Conservation (phyloP, 257 asterid species). For the Solanum bulbocastanum region DNA sequence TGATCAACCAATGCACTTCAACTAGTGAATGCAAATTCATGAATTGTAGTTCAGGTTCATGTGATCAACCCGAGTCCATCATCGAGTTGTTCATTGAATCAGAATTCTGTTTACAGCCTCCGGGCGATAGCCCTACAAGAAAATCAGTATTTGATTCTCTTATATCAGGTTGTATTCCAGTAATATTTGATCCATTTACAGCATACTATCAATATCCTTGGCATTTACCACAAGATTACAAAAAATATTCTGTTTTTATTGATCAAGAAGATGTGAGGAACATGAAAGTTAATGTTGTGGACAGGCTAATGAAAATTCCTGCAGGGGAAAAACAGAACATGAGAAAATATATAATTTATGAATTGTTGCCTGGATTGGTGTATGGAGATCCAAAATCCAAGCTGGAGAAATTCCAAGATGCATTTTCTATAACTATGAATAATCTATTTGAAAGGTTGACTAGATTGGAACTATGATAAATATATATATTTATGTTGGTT, state of each 20-base stretch:
- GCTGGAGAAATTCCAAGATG: slow-evolving; percentile 54
- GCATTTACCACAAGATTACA: slow-evolving; percentile 53
- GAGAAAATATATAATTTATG: slow-evolving; percentile 63
- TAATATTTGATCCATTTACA: slow-evolving; percentile 51
- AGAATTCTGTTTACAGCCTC: slow-evolving; percentile 69
- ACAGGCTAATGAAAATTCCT: slow-evolving; percentile 33
- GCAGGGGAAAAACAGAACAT: slow-evolving; percentile 32
- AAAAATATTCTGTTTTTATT: slow-evolving; percentile 42
- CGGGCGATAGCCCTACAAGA: slow-evolving; percentile 68
- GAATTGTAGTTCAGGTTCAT: slow-evolving; percentile 39
- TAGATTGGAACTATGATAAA: slow-evolving; percentile 5
- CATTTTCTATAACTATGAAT: slow-evolving; percentile 44
- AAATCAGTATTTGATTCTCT: slow-evolving; percentile 66
- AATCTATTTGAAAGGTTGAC: slow-evolving; percentile 43
- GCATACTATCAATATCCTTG: slow-evolving; percentile 68
- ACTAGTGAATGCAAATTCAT: slow-evolving; percentile 29
- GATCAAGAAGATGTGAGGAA: slow-evolving; percentile 47
- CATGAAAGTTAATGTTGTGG: slow-evolving; percentile 31
- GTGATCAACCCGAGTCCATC: slow-evolving; percentile 34
- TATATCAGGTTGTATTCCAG: slow-evolving; percentile 56
- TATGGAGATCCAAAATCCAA: slow-evolving; percentile 46
- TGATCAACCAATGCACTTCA: slow-evolving; percentile 39
- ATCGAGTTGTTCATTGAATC: slow-evolving; percentile 39
- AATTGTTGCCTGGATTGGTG: slow-evolving; percentile 45
- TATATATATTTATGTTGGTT: background rate